phyloP scores from a whole-genome alignment of 192 early-diverging fungal genomes.

The Funneliformis geosporum region DNA sequence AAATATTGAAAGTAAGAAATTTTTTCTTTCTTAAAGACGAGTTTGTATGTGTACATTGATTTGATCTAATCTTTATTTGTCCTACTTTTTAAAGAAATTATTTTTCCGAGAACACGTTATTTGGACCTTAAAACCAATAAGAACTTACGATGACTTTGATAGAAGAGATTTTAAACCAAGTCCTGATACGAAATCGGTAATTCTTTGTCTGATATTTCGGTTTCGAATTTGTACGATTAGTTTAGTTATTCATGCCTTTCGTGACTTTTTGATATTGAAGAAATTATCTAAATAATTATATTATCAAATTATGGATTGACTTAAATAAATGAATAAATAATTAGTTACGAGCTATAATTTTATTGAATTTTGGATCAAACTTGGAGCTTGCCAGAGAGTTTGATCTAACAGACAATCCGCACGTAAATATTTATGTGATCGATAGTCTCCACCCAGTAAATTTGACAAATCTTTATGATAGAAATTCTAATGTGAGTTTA shows the following conservation, averaged over 20 bases:
- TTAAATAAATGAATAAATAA: not conserved
- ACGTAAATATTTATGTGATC: constrained; percentile 8
- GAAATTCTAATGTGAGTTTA: not conserved
- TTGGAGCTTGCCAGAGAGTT: constrained; percentile 1
- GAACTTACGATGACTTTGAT: not conserved
- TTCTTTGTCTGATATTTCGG: constrained; percentile 4
- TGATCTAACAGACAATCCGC: not conserved
- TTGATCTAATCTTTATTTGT: not conserved
- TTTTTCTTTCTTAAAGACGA: not conserved
- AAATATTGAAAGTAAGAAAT: constrained; percentile 6
- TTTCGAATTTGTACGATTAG: constrained; percentile 1
- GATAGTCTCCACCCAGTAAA: constrained; percentile 8
- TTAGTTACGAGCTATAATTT: constrained; percentile 24
- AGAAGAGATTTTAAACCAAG: not conserved
- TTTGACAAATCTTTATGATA: not conserved
- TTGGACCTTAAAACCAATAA: constrained; percentile 7
- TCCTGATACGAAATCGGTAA: constrained; percentile 2
- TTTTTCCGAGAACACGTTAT: constrained; percentile 5
- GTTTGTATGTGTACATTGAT: not conserved
- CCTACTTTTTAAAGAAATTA: constrained; percentile 3
- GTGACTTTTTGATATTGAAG: not conserved
- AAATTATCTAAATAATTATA: constrained; percentile 13
- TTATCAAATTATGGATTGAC: not conserved
- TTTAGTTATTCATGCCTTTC: not conserved
- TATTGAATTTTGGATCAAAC: constrained; percentile 21